Percentiles rank a stretch among this genome's conserved stretches.
These are phyloP conservation scores for Saccharomycopsis sp. DNA, from an alignment of 805 yeast genomes.

Conservation along the genomic window DNA sequence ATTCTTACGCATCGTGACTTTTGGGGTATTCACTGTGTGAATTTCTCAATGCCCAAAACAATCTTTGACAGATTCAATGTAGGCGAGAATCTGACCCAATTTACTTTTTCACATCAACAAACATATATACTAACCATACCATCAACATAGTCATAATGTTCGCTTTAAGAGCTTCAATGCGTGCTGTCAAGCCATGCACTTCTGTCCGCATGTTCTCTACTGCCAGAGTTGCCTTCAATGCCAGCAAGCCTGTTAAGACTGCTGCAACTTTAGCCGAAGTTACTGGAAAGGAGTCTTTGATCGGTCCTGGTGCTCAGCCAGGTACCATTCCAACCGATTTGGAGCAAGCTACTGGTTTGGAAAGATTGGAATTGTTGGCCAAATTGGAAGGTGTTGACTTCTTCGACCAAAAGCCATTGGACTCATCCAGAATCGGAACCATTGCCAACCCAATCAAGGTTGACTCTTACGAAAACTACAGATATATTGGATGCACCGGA, in stretches of 20 bases:
- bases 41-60: too few species aligned
- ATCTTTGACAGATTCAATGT: too few species aligned
- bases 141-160: conserved; percentile 9
- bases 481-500: conserved; percentile 97
- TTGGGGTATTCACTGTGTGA: too few species aligned
- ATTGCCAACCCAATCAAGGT: conserved; percentile 81
- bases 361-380: conserved; percentile 91
- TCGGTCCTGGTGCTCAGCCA: conserved; percentile 84
- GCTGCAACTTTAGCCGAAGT: conserved; percentile 72
- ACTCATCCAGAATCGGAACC: conserved; percentile 85
- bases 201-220: conserved; percentile 23
- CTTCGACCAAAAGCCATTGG: conserved; percentile 83
- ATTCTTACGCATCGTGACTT: too few species aligned
- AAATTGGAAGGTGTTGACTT: conserved; percentile 93
- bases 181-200: conserved; percentile 2
- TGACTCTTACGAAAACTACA: conserved; percentile 85
- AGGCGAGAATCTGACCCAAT: too few species aligned
- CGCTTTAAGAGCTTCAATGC: conserved; percentile 15
- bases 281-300: conserved; percentile 64
- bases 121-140: not conserved
- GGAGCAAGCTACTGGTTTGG: conserved; percentile 98
- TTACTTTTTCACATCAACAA: not conserved
- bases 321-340: conserved; percentile 88
- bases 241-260: conserved; percentile 43
- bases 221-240: conserved; percentile 27